These are phyloP conservation scores for Corylus avellana DNA, from an alignment of 306 rosid species.

Conservation along the genomic window DNA sequence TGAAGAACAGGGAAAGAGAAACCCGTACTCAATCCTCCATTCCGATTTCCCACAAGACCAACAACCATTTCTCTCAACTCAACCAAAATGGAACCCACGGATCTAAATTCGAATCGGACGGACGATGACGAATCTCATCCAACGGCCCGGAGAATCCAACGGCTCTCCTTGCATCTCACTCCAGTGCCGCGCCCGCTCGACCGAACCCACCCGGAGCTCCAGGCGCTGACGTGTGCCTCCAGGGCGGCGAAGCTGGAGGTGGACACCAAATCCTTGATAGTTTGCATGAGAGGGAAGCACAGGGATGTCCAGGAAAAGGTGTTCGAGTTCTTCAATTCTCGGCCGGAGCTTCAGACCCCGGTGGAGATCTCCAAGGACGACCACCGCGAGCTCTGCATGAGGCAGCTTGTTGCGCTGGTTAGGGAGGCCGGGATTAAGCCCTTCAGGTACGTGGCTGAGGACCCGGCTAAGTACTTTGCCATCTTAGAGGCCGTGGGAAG, in stretches of 20 bases:
- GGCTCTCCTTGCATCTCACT: constrained; percentile 56
- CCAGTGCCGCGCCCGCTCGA: constrained; percentile 25
- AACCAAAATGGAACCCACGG: constrained; percentile 16
- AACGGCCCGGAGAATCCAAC: constrained; percentile 51
- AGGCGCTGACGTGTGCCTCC: constrained; percentile 48
- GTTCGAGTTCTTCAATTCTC: constrained; percentile 56
- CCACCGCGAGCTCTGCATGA: constrained; percentile 80
- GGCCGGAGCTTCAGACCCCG: constrained; percentile 83
- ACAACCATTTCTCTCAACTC: background rate
- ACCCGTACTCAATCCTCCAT: too few species aligned
- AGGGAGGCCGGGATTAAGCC: constrained; percentile 77
- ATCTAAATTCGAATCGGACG: constrained; percentile 10
- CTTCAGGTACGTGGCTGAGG: constrained; percentile 49
- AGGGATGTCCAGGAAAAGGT: constrained; percentile 70
- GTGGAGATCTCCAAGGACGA: constrained; percentile 71
- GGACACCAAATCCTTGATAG: constrained; percentile 35
- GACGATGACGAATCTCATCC: constrained; percentile 37
- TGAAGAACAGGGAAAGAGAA: background rate
- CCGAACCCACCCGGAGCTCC: constrained; percentile 13
- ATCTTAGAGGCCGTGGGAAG: constrained; percentile 79
- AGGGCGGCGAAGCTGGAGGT: constrained; percentile 44
- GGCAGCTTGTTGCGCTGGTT: constrained; percentile 71
- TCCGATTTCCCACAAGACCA: too few species aligned
- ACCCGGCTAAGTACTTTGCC: constrained; percentile 76
- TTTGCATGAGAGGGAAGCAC: constrained; percentile 64